phyloP scores from a whole-genome alignment of 2,329 filamentous ascomycete species.

The Pseudopyrenochaeta lycopersici region DNA sequence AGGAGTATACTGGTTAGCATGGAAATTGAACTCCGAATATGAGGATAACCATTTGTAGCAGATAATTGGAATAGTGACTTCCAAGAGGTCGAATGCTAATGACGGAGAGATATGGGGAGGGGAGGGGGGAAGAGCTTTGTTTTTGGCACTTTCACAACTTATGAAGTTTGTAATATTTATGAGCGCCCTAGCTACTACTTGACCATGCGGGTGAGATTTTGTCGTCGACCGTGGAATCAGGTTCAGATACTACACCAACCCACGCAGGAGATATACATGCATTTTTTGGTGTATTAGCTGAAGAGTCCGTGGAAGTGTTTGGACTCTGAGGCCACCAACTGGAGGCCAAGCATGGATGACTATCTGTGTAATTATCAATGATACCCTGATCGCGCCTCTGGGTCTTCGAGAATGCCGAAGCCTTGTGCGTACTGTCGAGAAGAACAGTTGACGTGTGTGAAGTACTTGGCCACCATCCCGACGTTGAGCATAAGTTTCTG shows the following conservation, averaged over 20 bases:
- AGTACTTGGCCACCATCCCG: slow-evolving; percentile 30
- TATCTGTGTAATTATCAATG: neutral
- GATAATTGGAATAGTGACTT: no score
- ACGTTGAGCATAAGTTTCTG: slow-evolving; percentile 30
- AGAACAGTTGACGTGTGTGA: slow-evolving; percentile 1
- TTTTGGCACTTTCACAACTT: no score
- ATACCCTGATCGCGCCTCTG: neutral
- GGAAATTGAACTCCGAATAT: neutral
- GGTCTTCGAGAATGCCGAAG: slow-evolving; percentile 7
- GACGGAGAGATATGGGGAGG: no score
- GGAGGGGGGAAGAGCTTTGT: no score
- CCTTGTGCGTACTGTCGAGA: slow-evolving; percentile 14
- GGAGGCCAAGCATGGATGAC: slow-evolving; percentile 16
- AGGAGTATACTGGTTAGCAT: slow-evolving; percentile 5
- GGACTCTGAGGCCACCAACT: slow-evolving; percentile 23
- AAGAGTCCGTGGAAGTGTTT: slow-evolving; percentile 3
- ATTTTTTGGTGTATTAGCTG: slow-evolving; percentile 9
- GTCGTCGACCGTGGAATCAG: no score
- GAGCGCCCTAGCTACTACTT: neutral
- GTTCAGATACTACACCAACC: neutral
- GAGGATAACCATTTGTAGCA: no score
- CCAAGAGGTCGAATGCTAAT: no score
- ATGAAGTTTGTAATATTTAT: neutral
- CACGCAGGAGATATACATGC: neutral
- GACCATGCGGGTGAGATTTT: slow-evolving; percentile 14